These are phyloP conservation scores for Stygiomarasmius scandens DNA, from an alignment of 1,284 basidiomycete genomes.

Conservation along the genomic window DNA sequence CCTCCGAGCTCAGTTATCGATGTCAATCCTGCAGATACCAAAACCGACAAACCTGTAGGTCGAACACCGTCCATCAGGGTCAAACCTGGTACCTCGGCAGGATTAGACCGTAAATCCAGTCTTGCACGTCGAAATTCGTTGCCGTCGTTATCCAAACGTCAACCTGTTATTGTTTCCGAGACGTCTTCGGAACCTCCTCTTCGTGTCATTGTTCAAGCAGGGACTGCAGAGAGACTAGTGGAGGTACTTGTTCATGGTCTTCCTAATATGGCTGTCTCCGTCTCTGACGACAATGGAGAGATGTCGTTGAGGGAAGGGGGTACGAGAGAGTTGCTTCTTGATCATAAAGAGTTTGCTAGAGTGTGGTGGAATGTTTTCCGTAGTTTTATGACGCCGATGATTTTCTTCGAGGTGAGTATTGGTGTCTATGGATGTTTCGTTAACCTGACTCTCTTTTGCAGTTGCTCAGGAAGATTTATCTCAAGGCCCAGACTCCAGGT, in stretches of 20 bases:
- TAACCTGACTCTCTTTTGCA: slow-evolving; percentile 31
- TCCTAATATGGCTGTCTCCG: slow-evolving; percentile 74
- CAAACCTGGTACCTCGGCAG: slow-evolving; percentile 64
- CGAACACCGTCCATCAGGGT: slow-evolving; percentile 76
- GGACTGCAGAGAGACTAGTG: slow-evolving; percentile 73
- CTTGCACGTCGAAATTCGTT: slow-evolving; percentile 74
- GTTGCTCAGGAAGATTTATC: slow-evolving; percentile 75
- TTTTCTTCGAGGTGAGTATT: slow-evolving; percentile 75
- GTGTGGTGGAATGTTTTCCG: slow-evolving; percentile 83
- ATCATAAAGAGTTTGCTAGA: slow-evolving; percentile 68
- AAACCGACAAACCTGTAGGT: slow-evolving; percentile 46
- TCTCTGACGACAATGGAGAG: slow-evolving; percentile 83
- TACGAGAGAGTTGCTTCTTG: slow-evolving; percentile 69
- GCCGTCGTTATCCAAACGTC: slow-evolving; percentile 68
- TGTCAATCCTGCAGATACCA: slow-evolving; percentile 18
- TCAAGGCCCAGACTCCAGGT: slow-evolving; percentile 47
- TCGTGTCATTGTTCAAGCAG: slow-evolving; percentile 75
- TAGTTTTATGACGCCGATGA: slow-evolving; percentile 75
- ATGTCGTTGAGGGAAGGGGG: slow-evolving; percentile 71
- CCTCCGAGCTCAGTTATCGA: slow-evolving; percentile 64
- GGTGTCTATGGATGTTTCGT: slow-evolving; percentile 5
- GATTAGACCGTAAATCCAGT: slow-evolving; percentile 73
- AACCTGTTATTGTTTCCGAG: slow-evolving; percentile 59
- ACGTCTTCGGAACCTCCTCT: slow-evolving; percentile 66
- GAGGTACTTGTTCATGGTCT: slow-evolving; percentile 76